Conservation (phyloP, 768 basidiomycete species). For the Dacryopinax primogenitus region DNA sequence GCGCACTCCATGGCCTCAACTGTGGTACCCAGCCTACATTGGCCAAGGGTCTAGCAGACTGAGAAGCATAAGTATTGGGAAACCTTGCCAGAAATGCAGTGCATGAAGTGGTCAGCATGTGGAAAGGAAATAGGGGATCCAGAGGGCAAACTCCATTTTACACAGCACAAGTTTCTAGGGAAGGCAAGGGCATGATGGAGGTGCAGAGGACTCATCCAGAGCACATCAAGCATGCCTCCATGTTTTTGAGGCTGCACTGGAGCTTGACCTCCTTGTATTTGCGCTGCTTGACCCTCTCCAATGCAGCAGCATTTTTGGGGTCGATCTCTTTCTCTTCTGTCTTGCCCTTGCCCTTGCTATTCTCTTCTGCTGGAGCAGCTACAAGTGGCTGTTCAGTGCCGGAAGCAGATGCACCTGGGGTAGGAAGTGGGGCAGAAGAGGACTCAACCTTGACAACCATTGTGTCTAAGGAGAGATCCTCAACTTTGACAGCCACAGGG, state of each 20-base stretch:
- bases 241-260: constrained; percentile 79
- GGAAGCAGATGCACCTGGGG: constrained; percentile 11
- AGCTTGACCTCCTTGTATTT: constrained; percentile 72
- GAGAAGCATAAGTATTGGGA: not conserved
- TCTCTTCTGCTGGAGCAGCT: constrained; percentile 24
- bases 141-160: not conserved
- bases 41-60: too few relatives aligned
- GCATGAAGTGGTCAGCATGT: not conserved
- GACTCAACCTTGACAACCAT: not conserved
- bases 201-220: constrained; percentile 29
- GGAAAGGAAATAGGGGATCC: not conserved
- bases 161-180: not conserved
- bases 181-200: not conserved
- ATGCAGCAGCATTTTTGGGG: constrained; percentile 68
- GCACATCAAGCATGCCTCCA: constrained; percentile 89
- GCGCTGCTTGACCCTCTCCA: constrained; percentile 53
- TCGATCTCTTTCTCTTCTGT: constrained; percentile 37
- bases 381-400: constrained; percentile 1
- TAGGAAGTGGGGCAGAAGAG: constrained; percentile 10
- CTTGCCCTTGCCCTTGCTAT: constrained; percentile 26
- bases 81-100: not conserved
- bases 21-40: constrained; percentile 43
- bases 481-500: constrained; percentile 19
- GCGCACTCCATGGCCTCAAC: constrained; percentile 82
- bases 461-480: constrained; percentile 25